Evolutionary conservation across 371 early-diverging fungal genomes (phyloP).

Genomic region (Lichtheimia corymbifera): DNA sequence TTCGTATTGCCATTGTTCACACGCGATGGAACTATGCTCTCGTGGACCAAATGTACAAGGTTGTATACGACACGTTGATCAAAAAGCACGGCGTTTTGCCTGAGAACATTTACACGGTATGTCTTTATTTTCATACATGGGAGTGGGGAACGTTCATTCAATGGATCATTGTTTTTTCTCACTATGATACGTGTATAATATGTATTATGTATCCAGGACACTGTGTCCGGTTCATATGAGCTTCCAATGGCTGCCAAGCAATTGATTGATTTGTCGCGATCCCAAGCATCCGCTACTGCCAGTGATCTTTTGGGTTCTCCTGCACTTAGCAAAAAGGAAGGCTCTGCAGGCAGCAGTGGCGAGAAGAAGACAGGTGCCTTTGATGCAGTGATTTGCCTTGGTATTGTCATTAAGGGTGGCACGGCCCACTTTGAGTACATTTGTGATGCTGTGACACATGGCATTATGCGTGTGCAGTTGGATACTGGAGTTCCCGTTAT

Average conservation of each 20-base stretch:
- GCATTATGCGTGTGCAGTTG: constrained; percentile 90
- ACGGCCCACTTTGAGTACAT: constrained; percentile 99
- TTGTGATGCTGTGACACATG: constrained; percentile 87
- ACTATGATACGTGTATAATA: too few species aligned
- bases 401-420: constrained; percentile 95
- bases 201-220: constrained; percentile 34
- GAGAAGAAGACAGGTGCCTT: constrained; percentile 57
- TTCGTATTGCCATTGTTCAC: constrained; percentile 84
- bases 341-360: not conserved
- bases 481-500: constrained; percentile 88
- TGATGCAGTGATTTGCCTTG: constrained; percentile 93
- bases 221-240: constrained; percentile 94
- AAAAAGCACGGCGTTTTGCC: constrained; percentile 63
- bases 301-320: constrained; percentile 58
- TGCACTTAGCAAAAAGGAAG: constrained; percentile 18
- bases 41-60: constrained; percentile 79
- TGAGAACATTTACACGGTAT: constrained; percentile 72
- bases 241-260: constrained; percentile 89
- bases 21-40: constrained; percentile 92
- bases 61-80: constrained; percentile 69
- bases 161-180: too few species aligned
- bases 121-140: not conserved
- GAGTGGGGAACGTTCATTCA: not conserved
- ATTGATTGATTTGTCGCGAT: constrained; percentile 69
- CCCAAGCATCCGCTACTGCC: constrained; percentile 56